Base-by-base conservation (phyloP, 768 basidiomycete species). In the Amanita muscaria region DNA sequence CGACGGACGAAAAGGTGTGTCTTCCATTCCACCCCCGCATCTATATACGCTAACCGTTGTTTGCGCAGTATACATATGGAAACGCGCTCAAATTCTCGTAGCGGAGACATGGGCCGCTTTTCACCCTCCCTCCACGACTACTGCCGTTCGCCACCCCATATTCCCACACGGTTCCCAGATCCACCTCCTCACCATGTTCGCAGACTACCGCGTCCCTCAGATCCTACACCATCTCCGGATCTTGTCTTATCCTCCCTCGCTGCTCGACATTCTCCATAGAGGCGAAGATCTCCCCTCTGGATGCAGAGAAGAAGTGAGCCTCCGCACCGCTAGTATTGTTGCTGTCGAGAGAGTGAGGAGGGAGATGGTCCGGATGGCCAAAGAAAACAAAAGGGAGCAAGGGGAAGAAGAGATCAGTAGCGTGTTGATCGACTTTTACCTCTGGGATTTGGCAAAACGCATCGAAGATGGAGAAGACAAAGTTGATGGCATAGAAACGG, bases 51-150 rank as follows among this genome's bases (percentile, higher is more conserved):
- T n/a, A n/a, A n/a, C n/a, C n/a, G n/a, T n/a, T n/a, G n/a, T n/a
- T n/a, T n/a, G n/a, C n/a, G n/a, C n/a, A 89, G 87, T 92, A 6
- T 79, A 63, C 61, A 71, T 93, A 45, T 91, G 89, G 86, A 94
- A 94, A 59, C 80, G 90, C 25, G 81, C 89, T 1, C 90, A 94
- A 52, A 94, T 94, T 46, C 72, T 93, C 30, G 83, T 92, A 24
- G 90, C 90, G 1, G 90, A 94, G 58, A 80, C 79, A 0, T 92
- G 88, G 90, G 90, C 91, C 2, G 89, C 90, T 2, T 91, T 92
- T 68, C 86, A 83, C 59, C 88, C 88, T 1, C 56, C 64, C 3
- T 60, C 67, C 2, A 48, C 64, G 9, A 44, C 21, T 32, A 29
- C 15, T 14, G 11, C 43, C 33, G 10, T 52, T 63, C 5, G 46